Base-by-base conservation (phyloP, 2,329 filamentous ascomycete species). In the Penicillium italicum region DNA sequence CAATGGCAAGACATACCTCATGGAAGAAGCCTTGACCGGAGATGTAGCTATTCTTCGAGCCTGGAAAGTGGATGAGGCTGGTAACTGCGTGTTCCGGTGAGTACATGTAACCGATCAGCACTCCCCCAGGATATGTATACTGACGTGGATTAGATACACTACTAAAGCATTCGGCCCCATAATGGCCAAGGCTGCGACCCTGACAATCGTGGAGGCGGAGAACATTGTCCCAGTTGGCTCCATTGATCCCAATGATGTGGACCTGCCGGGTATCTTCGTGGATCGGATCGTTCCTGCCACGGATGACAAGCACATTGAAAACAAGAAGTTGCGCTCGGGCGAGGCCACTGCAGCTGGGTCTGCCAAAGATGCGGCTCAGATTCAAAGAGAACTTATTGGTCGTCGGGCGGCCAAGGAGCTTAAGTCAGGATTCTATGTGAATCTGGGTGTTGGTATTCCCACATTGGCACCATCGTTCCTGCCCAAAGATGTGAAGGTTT, bases 181-280 rank as follows among this genome's bases (percentile, higher is more conserved):
- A 59, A 90, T 91, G 88, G 90, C 88, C 57, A 92, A 93, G 74
- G 90, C 90, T 0, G 90, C 89, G 0, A 83, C 82, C 45, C 68
- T 89, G 37, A 87, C 89, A 26, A 92, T 95, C 38, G 89, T 94
- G 36, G 90, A 95, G 70, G 90, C 90, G 1, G 90, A 95, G 67
- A 82, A 93, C 60, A 91, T 95, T 56, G 90, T 95, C 50, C 84
- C 87, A 2, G 73, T 85, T 1, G 90, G 90, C 24, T 82, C 84
- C 2, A 86, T 95, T 37, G 81, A 86, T 50, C 85, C 90, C 3
- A 86, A 89, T 57, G 83, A 86, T 41, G 85, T 95, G 5, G 86
- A 94, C 66, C 79, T 95, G 4, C 89, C 89, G 0, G 90, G 90
- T 10, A 91, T 95, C 63, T 94, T 86, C 69, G 86, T 95, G 66